A percentile compares a stretch with the other conserved stretches of the same genome.
phyloP scores from a whole-genome alignment of 148 eudicot species.

The Camellia sinensis region DNA sequence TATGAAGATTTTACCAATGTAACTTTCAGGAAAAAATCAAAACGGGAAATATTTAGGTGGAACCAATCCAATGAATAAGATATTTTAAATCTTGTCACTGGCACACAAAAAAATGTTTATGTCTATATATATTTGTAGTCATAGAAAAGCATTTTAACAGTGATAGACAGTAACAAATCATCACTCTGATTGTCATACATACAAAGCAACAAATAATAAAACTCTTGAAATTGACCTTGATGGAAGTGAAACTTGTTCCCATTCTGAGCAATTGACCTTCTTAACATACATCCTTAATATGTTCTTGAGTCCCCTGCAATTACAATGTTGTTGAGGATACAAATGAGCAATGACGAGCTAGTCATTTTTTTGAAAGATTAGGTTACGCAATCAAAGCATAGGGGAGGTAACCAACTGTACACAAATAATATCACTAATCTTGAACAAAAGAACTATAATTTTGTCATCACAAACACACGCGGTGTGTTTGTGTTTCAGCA shows the following conservation, averaged over 20 bases:
- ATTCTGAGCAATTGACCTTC: slow-evolving; percentile 53
- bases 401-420: background rate
- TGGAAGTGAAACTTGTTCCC: slow-evolving; percentile 84
- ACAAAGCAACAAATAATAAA: background rate
- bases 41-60: too few species aligned
- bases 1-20: too few species aligned
- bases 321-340: background rate
- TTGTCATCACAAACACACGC: background rate
- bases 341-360: slow-evolving; percentile 2
- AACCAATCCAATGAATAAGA: too few species aligned
- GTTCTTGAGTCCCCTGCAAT: slow-evolving; percentile 82
- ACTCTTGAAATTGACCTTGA: slow-evolving; percentile 49
- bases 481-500: background rate
- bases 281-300: slow-evolving; percentile 64
- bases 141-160: background rate
- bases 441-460: background rate
- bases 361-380: background rate
- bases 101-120: too few species aligned
- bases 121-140: too few species aligned
- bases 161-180: slow-evolving; percentile 3
- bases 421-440: background rate
- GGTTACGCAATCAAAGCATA: background rate
- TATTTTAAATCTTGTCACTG: background rate
- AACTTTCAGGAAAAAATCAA: too few species aligned
- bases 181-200: background rate